phyloP scores from a whole-genome alignment of 1,284 basidiomycete genomes.

The Crucibulum parvulum region DNA sequence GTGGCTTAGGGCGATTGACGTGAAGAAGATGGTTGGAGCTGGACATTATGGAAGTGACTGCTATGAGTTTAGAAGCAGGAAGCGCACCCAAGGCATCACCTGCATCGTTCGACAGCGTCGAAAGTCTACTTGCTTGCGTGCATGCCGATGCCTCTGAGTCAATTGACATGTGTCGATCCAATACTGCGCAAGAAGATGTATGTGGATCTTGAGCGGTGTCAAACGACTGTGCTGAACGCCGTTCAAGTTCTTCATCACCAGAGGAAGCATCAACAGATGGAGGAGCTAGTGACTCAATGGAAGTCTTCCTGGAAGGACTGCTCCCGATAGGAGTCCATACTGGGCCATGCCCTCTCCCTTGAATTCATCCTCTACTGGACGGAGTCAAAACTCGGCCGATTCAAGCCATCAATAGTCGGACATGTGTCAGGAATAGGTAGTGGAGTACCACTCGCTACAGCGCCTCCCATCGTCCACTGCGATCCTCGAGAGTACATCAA shows the following conservation, averaged over 20 bases:
- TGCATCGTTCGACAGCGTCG: constrained; percentile 1
- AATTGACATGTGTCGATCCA: background rate
- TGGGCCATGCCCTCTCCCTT: constrained; percentile 19
- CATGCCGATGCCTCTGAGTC: constrained; percentile 41
- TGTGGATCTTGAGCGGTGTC: too few relatives aligned
- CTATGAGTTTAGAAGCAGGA: constrained; percentile 16
- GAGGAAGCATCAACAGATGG: background rate
- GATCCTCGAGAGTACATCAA: constrained; percentile 25
- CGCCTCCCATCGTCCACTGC: constrained; percentile 19
- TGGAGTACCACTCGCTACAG: constrained; percentile 6
- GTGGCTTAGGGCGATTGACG: constrained; percentile 18
- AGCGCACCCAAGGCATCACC: constrained; percentile 9
- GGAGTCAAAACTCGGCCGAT: too few relatives aligned
- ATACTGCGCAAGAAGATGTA: too few relatives aligned
- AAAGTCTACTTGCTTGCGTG: constrained; percentile 29
- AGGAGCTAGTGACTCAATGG: constrained; percentile 16
- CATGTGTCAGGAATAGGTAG: constrained; percentile 39
- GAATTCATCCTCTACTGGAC: too few relatives aligned
- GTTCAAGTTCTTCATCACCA: background rate
- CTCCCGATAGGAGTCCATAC: constrained; percentile 5
- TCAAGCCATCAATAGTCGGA: too few relatives aligned
- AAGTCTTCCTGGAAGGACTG: background rate
- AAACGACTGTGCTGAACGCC: too few relatives aligned
- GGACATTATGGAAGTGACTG: constrained; percentile 1
- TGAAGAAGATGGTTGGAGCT: constrained; percentile 1